These are phyloP conservation scores for Ustilago hordei DNA, from an alignment of 1,284 basidiomycete genomes.

Conservation along the genomic window DNA sequence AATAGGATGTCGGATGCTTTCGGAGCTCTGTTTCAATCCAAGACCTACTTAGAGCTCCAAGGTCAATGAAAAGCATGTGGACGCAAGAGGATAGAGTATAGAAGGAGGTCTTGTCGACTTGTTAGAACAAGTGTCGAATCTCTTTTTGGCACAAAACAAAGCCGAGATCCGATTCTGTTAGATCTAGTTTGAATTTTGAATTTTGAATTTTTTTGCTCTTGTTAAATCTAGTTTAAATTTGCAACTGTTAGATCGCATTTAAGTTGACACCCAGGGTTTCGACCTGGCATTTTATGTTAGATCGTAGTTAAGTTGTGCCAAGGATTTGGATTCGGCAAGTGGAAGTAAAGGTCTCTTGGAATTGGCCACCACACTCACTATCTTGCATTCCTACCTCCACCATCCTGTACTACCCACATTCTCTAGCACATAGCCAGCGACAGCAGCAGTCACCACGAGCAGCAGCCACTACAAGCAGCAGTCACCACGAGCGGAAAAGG, in stretches of 20 bases:
- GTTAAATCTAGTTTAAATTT: not conserved
- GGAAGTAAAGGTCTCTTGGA: not conserved
- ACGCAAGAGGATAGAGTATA: not conserved
- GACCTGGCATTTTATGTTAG: conserved; percentile 5
- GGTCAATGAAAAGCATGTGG: not conserved
- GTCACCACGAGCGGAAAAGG: not conserved
- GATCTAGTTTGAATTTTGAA: no score
- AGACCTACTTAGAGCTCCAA: not conserved
- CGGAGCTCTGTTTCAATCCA: not conserved
- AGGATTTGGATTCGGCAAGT: no score
- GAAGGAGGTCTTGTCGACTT: not conserved
- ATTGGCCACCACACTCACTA: conserved; percentile 4
- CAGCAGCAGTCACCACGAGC: no score
- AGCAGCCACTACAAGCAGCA: not conserved
- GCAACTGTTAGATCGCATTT: not conserved
- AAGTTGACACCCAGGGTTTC: not conserved
- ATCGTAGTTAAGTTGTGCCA: no score
- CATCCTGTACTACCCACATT: not conserved
- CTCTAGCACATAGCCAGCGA: no score
- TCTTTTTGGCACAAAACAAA: not conserved
- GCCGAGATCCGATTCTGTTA: conserved; percentile 10
- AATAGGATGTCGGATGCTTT: not conserved
- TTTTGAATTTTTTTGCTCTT: no score
- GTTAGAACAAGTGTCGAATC: not conserved
- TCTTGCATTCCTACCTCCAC: not conserved